phyloP scores from a whole-genome alignment of 1,139 yeast species.

The Hansenula anomala region DNA sequence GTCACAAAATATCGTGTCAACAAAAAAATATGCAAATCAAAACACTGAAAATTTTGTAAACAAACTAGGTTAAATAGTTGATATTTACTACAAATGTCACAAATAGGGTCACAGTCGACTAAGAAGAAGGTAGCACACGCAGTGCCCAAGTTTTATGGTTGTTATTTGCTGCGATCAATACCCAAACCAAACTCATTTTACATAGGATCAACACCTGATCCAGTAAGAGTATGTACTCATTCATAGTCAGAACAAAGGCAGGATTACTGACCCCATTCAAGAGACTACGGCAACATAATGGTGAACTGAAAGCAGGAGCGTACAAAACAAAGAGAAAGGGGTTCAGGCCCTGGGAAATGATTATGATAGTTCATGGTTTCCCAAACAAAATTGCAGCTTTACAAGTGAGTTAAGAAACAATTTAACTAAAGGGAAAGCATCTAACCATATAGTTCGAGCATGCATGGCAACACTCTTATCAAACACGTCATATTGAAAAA shows the following conservation, averaged over 20 bases:
- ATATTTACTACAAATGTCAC: no score
- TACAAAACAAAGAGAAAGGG: constrained; percentile 51
- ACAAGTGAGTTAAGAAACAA: constrained; percentile 36
- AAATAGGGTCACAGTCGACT: background rate
- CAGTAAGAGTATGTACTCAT: constrained; percentile 34
- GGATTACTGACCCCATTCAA: no score
- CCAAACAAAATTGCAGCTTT: constrained; percentile 68
- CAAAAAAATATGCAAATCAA: no score
- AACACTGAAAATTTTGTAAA: no score
- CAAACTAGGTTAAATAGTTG: no score
- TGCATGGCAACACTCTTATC: constrained; percentile 73
- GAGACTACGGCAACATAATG: constrained; percentile 75
- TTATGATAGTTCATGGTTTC: constrained; percentile 60
- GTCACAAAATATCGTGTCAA: no score
- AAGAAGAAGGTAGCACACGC: constrained; percentile 2
- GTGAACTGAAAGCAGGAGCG: constrained; percentile 67
- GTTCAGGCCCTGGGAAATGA: constrained; percentile 71
- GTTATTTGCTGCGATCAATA: constrained; percentile 58
- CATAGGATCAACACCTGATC: constrained; percentile 77
- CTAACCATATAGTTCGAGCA: constrained; percentile 40
- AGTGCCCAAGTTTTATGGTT: constrained; percentile 50
- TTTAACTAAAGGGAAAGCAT: background rate
- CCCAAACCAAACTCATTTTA: constrained; percentile 55
- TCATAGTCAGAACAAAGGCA: no score
- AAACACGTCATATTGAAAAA: constrained; percentile 52